phyloP scores from a whole-genome alignment of 2,329 filamentous ascomycete species.

The Annulohypoxylon truncatum region DNA sequence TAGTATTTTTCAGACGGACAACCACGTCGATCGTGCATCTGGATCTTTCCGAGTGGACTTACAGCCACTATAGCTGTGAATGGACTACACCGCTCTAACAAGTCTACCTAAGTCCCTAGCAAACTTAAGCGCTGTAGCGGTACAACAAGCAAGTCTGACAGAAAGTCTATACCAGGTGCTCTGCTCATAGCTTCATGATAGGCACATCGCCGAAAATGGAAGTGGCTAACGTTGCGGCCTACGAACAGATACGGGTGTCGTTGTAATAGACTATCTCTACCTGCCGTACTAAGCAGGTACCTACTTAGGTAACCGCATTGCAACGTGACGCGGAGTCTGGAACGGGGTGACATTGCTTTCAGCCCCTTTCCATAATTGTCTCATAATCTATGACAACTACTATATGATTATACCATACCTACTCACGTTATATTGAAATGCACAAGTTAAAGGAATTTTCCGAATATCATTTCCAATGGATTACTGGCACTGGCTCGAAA shows the following conservation, averaged over 20 bases:
- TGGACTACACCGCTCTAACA: not conserved
- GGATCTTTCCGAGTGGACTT: not conserved
- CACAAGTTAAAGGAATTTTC: not conserved
- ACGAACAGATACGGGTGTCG: not conserved
- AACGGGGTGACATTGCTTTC: not conserved
- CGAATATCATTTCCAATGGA: constrained; percentile 2
- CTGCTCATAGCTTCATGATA: no score
- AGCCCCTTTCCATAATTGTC: not conserved
- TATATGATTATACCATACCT: not conserved
- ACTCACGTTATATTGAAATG: not conserved
- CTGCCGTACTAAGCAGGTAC: no score
- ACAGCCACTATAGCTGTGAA: not conserved
- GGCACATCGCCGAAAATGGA: not conserved
- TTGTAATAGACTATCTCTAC: not conserved
- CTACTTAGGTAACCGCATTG: not conserved
- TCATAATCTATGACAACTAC: not conserved
- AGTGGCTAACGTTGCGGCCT: not conserved
- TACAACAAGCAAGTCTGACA: no score
- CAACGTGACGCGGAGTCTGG: not conserved
- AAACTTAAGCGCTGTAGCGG: not conserved
- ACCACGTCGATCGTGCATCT: not conserved
- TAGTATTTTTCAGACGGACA: not conserved
- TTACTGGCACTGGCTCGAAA: not conserved
- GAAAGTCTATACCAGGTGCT: no score
- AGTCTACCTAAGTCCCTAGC: not conserved